Conservation (phyloP, 2,329 filamentous ascomycete genomes). For the Cryoendolithus antarcticus region DNA sequence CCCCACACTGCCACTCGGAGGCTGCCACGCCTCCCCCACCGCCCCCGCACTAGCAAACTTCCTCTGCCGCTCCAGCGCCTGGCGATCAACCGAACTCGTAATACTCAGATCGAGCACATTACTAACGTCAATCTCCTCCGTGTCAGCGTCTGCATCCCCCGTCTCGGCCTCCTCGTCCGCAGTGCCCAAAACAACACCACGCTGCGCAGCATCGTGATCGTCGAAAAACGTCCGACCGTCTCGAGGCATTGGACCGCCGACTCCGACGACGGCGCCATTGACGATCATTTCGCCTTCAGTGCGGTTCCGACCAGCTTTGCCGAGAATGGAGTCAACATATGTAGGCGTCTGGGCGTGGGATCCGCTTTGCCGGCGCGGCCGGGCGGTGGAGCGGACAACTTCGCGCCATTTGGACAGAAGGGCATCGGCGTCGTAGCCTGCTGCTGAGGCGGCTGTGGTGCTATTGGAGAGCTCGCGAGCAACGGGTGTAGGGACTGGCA, state of each 20-base stretch:
- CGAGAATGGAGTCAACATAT: conserved; percentile 4
- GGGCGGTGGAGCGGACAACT: conserved; percentile 13
- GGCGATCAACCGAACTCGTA: conserved; percentile 6
- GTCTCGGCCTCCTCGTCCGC: conserved; percentile 11
- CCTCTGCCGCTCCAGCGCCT: conserved; percentile 8
- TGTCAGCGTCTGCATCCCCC: conserved; percentile 9
- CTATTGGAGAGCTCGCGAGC: no score
- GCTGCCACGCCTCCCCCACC: background rate
- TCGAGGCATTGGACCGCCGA: conserved; percentile 15
- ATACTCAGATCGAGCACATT: conserved; percentile 3
- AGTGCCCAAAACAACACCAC: background rate
- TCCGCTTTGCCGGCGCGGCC: conserved; percentile 6
- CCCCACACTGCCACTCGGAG: background rate
- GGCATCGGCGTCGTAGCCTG: conserved; percentile 17
- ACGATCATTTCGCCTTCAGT: conserved; percentile 17
- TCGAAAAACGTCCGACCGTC: conserved; percentile 10
- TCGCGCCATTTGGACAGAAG: conserved; percentile 18
- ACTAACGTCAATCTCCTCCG: conserved; percentile 4
- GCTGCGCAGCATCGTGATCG: conserved; percentile 10
- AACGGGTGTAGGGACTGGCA: conserved; percentile 25
- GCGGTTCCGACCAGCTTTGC: no score
- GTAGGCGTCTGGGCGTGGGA: background rate
- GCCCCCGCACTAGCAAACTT: conserved; percentile 5
- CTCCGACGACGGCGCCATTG: conserved; percentile 15
- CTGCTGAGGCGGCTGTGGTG: conserved; percentile 9